Conservation (phyloP, 2,329 filamentous ascomycete species). For the Epicoccum nigrum region DNA sequence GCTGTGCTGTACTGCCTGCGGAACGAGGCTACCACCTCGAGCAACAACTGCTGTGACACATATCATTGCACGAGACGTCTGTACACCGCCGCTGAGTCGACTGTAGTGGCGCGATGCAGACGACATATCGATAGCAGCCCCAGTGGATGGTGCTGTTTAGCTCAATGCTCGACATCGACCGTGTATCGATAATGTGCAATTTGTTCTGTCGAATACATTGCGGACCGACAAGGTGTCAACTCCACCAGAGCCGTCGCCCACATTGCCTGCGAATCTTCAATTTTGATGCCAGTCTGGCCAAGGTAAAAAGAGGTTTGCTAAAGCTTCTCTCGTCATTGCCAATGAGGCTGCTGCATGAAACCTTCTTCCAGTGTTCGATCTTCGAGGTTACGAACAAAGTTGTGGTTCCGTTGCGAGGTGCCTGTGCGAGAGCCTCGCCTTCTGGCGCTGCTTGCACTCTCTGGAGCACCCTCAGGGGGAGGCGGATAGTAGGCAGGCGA, state of each 20-base stretch:
- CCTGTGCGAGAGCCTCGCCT: slow-evolving; percentile 77
- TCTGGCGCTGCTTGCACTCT: slow-evolving; percentile 68
- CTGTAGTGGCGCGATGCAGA: not conserved
- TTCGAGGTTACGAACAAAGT: slow-evolving; percentile 94
- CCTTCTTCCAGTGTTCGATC: slow-evolving; percentile 93
- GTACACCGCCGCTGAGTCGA: slow-evolving; percentile 13
- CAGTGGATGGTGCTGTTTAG: not conserved
- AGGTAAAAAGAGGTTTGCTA: not conserved
- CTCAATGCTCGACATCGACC: not conserved
- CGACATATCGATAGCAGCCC: not conserved
- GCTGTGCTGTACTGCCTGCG: slow-evolving; percentile 2
- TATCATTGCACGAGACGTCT: not conserved
- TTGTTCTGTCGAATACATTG: not conserved
- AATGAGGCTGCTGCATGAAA: slow-evolving; percentile 76
- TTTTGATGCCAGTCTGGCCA: slow-evolving; percentile 5
- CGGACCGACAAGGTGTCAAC: slow-evolving; percentile 20
- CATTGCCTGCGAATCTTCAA: not conserved
- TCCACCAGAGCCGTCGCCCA: not conserved
- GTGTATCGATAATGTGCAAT: not conserved
- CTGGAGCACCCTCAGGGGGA: slow-evolving; percentile 78
- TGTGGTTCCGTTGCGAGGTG: slow-evolving; percentile 68
- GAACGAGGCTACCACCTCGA: not conserved
- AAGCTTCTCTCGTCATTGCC: slow-evolving; percentile 58
- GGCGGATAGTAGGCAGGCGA: slow-evolving; percentile 98
- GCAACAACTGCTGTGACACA: not conserved